phyloP scores from a whole-genome alignment of 2,329 filamentous ascomycete species.

The Stromatinia cepivora region DNA sequence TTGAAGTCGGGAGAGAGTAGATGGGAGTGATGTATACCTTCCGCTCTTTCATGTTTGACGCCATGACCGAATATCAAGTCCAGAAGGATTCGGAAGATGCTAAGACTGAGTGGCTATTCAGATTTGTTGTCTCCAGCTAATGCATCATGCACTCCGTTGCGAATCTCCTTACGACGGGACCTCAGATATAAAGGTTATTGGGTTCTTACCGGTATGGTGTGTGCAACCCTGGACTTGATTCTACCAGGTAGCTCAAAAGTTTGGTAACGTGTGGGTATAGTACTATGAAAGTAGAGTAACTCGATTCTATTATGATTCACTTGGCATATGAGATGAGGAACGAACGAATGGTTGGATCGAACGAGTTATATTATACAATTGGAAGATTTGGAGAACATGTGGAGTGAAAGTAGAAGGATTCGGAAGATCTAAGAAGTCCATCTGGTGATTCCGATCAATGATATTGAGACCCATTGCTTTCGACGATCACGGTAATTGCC shows the following conservation, averaged over 20 bases:
- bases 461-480: slow-evolving; percentile 17
- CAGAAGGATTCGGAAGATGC: slow-evolving; percentile 17
- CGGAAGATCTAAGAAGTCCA: slow-evolving; percentile 4
- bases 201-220: slow-evolving; percentile 17
- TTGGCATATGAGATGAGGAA: slow-evolving; percentile 16
- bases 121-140: slow-evolving; percentile 25
- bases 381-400: slow-evolving; percentile 1
- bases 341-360: neutral
- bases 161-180: slow-evolving; percentile 19
- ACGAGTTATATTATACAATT: neutral
- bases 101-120: slow-evolving; percentile 10
- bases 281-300: slow-evolving; percentile 13
- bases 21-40: slow-evolving; percentile 25
- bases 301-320: slow-evolving; percentile 18
- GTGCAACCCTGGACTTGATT: slow-evolving; percentile 20
- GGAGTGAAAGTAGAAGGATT: slow-evolving; percentile 18
- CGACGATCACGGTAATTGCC: slow-evolving; percentile 11
- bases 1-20: slow-evolving; percentile 29
- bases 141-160: slow-evolving; percentile 22
- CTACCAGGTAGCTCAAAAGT: slow-evolving; percentile 7
- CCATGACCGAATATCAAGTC: slow-evolving; percentile 18
- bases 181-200: slow-evolving; percentile 23
- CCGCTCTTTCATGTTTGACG: slow-evolving; percentile 13
- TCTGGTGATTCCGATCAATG: slow-evolving; percentile 14
- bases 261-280: slow-evolving; percentile 12